phyloP scores from a whole-genome alignment of 192 early-diverging fungal species.

The Coemansia asiatica region DNA sequence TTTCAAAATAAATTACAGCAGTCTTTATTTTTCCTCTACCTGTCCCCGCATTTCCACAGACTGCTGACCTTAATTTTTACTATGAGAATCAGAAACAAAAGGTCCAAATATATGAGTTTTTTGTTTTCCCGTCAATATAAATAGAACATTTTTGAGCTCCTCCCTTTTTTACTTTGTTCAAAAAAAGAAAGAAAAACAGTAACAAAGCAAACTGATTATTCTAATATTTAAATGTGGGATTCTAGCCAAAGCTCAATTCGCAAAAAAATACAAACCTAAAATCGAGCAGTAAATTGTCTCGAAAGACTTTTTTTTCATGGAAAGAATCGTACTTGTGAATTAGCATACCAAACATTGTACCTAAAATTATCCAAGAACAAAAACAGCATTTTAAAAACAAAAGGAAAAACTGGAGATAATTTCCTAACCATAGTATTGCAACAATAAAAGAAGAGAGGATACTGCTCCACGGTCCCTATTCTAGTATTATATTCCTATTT shows the following conservation, averaged over 20 bases:
- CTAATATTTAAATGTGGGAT: background rate
- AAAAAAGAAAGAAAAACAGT: background rate
- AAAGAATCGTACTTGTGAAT: background rate
- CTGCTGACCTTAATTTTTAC: too few relatives aligned
- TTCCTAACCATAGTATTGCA: background rate
- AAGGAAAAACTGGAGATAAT: background rate
- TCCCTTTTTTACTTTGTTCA: background rate
- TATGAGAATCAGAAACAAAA: background rate
- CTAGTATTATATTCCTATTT: background rate
- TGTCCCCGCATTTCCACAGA: too few relatives aligned
- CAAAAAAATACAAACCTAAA: background rate
- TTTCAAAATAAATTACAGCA: too few relatives aligned
- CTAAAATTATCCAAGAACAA: background rate
- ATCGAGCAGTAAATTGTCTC: background rate
- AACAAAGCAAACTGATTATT: background rate
- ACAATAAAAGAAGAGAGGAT: background rate
- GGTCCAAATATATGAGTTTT: conserved; percentile 1
- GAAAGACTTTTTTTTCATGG: background rate
- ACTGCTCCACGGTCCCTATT: background rate
- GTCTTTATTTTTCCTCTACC: too few relatives aligned
- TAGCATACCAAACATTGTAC: background rate
- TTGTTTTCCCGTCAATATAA: background rate
- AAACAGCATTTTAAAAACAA: background rate
- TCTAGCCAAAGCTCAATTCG: background rate
- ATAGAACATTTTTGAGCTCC: background rate